Conservation (phyloP, 2,329 filamentous ascomycete species). For the Hypoxylon rubiginosum region DNA sequence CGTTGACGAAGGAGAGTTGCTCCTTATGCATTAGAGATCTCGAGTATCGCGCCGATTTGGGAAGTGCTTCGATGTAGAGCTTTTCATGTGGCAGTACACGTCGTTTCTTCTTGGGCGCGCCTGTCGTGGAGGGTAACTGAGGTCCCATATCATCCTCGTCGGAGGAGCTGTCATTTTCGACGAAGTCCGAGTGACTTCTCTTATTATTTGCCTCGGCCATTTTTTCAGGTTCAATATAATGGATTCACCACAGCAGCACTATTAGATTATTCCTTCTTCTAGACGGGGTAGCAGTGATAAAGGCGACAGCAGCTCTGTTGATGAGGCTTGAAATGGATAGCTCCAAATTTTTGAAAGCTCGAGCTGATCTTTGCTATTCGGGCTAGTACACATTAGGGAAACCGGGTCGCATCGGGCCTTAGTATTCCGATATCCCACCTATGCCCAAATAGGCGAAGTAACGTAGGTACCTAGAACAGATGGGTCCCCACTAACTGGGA, state of each 20-base stretch:
- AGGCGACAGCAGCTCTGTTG: neutral
- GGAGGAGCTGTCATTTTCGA: constrained; percentile 73
- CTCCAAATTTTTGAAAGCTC: constrained; percentile 22
- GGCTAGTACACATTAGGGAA: constrained; percentile 17
- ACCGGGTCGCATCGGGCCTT: constrained; percentile 17
- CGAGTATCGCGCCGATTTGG: constrained; percentile 84
- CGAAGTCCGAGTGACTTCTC: constrained; percentile 51
- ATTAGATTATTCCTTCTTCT: neutral
- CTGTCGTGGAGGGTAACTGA: constrained; percentile 80
- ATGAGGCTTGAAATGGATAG: neutral
- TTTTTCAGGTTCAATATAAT: neutral
- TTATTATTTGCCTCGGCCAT: constrained; percentile 50
- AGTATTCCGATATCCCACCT: constrained; percentile 13
- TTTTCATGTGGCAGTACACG: constrained; percentile 94
- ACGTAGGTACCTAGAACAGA: neutral
- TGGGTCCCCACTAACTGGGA: neutral
- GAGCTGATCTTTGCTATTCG: neutral
- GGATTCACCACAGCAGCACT: neutral
- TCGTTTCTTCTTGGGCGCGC: constrained; percentile 88
- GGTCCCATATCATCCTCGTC: constrained; percentile 86
- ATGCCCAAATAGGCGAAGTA: neutral
- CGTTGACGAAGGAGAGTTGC: constrained; percentile 86
- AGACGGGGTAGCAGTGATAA: constrained; percentile 2
- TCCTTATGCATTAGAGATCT: constrained; percentile 99
- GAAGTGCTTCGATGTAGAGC: constrained; percentile 91